These are phyloP conservation scores for Grosmannia penicillata DNA, from an alignment of 2,329 filamentous ascomycete species.

Conservation along the genomic window DNA sequence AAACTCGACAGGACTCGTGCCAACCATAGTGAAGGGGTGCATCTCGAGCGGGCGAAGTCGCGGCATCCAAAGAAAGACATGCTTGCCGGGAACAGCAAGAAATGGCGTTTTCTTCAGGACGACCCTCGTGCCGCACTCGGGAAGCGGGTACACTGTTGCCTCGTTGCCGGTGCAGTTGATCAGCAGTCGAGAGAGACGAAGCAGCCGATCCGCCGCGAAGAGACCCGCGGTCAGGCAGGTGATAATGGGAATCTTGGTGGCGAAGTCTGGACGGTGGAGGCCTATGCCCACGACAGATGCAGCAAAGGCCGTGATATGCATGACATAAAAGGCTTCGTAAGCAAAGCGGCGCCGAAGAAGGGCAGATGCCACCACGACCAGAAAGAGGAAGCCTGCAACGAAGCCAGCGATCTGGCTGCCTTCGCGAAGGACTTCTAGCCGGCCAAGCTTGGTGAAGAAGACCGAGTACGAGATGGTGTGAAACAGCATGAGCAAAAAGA, in stretches of 20 bases:
- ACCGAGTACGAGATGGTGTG: slow-evolving; percentile 29
- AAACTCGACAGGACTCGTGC: slow-evolving; percentile 38
- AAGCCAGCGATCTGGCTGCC: slow-evolving; percentile 31
- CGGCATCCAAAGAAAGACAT: slow-evolving; percentile 52
- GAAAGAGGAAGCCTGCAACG: slow-evolving; percentile 28
- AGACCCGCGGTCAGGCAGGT: slow-evolving; percentile 26
- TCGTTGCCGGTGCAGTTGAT: slow-evolving; percentile 33
- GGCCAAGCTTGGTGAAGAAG: slow-evolving; percentile 20
- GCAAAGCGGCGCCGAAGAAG: slow-evolving; percentile 27
- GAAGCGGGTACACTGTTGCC: slow-evolving; percentile 36
- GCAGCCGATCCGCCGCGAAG: slow-evolving; percentile 35
- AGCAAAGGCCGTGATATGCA: slow-evolving; percentile 34
- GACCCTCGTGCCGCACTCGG: slow-evolving; percentile 39
- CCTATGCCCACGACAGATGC: slow-evolving; percentile 30
- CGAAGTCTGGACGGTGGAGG: slow-evolving; percentile 35
- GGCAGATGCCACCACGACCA: slow-evolving; percentile 27
- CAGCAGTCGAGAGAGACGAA: slow-evolving; percentile 28
- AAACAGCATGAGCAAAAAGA: slow-evolving; percentile 28
- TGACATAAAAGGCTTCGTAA: slow-evolving; percentile 41
- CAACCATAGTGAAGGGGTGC: slow-evolving; percentile 49
- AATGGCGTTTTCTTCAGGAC: slow-evolving; percentile 32
- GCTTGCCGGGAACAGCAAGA: slow-evolving; percentile 36
- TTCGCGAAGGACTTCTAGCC: slow-evolving; percentile 19
- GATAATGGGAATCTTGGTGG: slow-evolving; percentile 25
- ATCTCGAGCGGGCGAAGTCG: slow-evolving; percentile 39